Evolutionary conservation across 495 filamentous ascomycete species (phyloP).

Genomic region (Neurospora sp.): DNA sequence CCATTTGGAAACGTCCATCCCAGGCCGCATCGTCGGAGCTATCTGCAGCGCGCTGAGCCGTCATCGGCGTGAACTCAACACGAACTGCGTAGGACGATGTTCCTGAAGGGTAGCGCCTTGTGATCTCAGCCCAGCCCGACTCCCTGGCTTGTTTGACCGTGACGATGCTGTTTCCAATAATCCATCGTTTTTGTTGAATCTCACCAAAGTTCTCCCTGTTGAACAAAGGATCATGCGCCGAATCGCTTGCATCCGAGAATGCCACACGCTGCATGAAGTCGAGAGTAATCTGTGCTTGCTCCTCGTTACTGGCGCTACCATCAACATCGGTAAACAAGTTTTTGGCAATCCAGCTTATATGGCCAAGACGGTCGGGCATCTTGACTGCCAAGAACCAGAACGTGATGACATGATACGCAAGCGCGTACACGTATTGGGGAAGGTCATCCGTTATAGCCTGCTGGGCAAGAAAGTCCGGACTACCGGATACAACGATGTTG

Average conservation of each 20-base stretch:
- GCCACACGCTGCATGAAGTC: constrained; percentile 93
- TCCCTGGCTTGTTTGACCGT: constrained; percentile 70
- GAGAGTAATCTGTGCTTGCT: constrained; percentile 86
- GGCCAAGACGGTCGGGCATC: constrained; percentile 67
- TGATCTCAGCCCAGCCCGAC: constrained; percentile 68
- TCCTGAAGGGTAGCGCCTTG: constrained; percentile 73
- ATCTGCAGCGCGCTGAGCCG: constrained; percentile 51
- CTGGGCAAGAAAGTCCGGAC: constrained; percentile 12
- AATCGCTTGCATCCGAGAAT: constrained; percentile 72
- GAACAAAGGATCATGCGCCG: constrained; percentile 54
- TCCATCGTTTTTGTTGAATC: constrained; percentile 67
- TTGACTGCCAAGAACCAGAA: constrained; percentile 93
- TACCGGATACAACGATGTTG: constrained; percentile 15
- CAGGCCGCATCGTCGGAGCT: constrained; percentile 29
- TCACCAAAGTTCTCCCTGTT: constrained; percentile 52
- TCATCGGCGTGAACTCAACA: constrained; percentile 57
- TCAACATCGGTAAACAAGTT: constrained; percentile 66
- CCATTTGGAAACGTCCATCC: constrained; percentile 31
- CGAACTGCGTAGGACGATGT: constrained; percentile 69
- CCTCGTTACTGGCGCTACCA: constrained; percentile 68
- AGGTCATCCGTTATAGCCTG: constrained; percentile 48
- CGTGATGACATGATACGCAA: constrained; percentile 90
- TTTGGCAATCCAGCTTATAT: constrained; percentile 87
- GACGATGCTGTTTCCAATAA: constrained; percentile 78
- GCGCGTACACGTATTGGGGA: constrained; percentile 81